A percentile compares a stretch with the other conserved stretches of the same genome.
Evolutionary conservation across 805 yeast species (phyloP).

Genomic region (Lachancea fermentati): DNA sequence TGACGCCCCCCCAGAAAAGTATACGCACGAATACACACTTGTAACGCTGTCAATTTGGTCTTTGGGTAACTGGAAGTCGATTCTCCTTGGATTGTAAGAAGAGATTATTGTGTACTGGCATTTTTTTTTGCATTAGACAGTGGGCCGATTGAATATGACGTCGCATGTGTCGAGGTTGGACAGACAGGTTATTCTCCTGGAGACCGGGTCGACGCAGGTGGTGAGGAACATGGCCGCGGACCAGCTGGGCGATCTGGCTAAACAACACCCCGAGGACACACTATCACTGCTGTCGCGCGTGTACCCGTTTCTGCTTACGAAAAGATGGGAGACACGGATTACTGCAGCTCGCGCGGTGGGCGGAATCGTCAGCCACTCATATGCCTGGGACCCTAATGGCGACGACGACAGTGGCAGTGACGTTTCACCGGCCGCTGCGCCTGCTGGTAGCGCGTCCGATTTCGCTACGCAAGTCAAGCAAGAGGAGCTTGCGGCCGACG

Average conservation of each 20-base stretch:
- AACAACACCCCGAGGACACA: conserved; percentile 90
- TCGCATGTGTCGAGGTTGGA: conserved; percentile 39
- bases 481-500: conserved; percentile 8
- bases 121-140: background rate
- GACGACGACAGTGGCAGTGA: too few species aligned
- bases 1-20: background rate
- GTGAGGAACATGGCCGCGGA: conserved; percentile 96
- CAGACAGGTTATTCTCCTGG: conserved; percentile 49
- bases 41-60: background rate
- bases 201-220: conserved; percentile 91
- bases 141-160: conserved; percentile 21
- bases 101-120: background rate
- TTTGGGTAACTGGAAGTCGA: background rate
- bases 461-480: background rate
- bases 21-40: background rate
- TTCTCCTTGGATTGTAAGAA: background rate
- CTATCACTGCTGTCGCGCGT: conserved; percentile 79
- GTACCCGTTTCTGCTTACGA: conserved; percentile 76
- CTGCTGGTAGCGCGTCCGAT: conserved; percentile 9
- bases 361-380: conserved; percentile 76
- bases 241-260: conserved; percentile 89
- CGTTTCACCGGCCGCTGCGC: too few species aligned
- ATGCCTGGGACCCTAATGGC: conserved; percentile 77
- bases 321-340: conserved; percentile 93
- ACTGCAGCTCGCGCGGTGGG: conserved; percentile 95